phyloP scores from a whole-genome alignment of 2,329 filamentous ascomycete genomes.

The Fusarium solani-melongenae region DNA sequence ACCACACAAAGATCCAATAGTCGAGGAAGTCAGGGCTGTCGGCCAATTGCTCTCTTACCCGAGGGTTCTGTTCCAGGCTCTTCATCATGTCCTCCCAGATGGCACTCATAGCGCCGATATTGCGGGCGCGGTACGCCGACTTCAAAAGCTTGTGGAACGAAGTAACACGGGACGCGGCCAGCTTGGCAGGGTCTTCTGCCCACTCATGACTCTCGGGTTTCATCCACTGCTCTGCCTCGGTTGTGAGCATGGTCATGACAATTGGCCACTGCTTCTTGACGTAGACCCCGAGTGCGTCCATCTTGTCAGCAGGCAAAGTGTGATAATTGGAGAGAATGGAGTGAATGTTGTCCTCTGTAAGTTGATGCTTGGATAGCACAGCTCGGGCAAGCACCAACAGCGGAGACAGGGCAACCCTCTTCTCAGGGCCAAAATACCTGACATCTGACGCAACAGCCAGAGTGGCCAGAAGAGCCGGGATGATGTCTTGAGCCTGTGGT shows the following conservation, averaged over 20 bases:
- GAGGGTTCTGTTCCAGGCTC: slow-evolving; percentile 37
- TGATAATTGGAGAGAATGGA: slow-evolving; percentile 27
- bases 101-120: slow-evolving; percentile 43
- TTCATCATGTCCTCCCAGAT: slow-evolving; percentile 50
- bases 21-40: slow-evolving; percentile 51
- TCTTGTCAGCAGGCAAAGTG: slow-evolving; percentile 29
- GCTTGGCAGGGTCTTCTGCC: slow-evolving; percentile 4
- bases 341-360: slow-evolving; percentile 34
- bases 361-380: slow-evolving; percentile 31
- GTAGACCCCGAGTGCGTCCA: slow-evolving; percentile 40
- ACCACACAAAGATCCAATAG: slow-evolving; percentile 55
- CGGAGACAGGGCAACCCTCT: slow-evolving; percentile 40
- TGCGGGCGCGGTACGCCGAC: slow-evolving; percentile 44
- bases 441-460: slow-evolving; percentile 46
- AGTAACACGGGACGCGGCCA: slow-evolving; percentile 12
- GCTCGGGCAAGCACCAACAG: slow-evolving; percentile 44
- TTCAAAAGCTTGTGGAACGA: slow-evolving; percentile 46
- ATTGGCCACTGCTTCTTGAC: slow-evolving; percentile 45
- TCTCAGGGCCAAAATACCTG: slow-evolving; percentile 18
- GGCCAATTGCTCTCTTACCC: slow-evolving; percentile 45
- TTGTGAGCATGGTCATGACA: slow-evolving; percentile 38
- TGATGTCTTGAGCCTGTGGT: slow-evolving; percentile 37
- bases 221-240: slow-evolving; percentile 38
- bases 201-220: not conserved
- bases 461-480: slow-evolving; percentile 49